Evolutionary conservation across 768 basidiomycete species (phyloP), one percentile per base, ranked within the genome.

Genomic region (Hemileccinum rubropunctum): DNA sequence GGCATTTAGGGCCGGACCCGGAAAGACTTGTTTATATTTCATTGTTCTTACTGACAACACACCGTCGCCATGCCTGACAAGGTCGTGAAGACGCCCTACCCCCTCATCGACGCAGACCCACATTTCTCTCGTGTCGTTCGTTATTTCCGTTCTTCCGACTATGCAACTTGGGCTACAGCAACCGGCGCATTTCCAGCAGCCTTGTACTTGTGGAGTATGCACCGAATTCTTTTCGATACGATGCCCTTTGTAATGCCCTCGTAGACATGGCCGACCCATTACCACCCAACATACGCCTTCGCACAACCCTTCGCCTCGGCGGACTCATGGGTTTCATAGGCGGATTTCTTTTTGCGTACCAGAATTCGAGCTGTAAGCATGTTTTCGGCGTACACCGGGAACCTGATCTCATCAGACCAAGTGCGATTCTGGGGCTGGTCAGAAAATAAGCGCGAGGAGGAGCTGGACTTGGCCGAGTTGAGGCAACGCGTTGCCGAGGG

Each of bases 371-470:
- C 61, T 75, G 94, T 95, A 64, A 69, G 91, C 38, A 32, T 39
- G 8, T 17, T 23, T 30, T 47, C 54, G 54, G 49, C 44, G 17
- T 48, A 26, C 14, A 51, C 43, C 34, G 53, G 47, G 26, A n/a
- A 49, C 20, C 34, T 42, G 36, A 28, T 46, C 65, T 42, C 38
- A 59, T 48, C 53, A 58, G 33, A 39, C 41, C 42, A 61, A 92
- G 90, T 81, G 64, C 91, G 92, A n/a, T 91, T 95, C 76, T 94
- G 90, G 91, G 92, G 92, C 45, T 95, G 91, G 92, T 73, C 82
- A 6, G 92, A 95, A 71, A 95, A 95, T 71, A 80, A 82, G 56
- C 76, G 81, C 14, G 95, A 98, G 68, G 80, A 88, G 57, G 80
- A 80, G 44, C 77, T 74, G 69, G 95, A 98, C 65, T 62, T 84